phyloP scores from a whole-genome alignment of 805 yeast genomes.

The Limtongozyma cylindracea region DNA sequence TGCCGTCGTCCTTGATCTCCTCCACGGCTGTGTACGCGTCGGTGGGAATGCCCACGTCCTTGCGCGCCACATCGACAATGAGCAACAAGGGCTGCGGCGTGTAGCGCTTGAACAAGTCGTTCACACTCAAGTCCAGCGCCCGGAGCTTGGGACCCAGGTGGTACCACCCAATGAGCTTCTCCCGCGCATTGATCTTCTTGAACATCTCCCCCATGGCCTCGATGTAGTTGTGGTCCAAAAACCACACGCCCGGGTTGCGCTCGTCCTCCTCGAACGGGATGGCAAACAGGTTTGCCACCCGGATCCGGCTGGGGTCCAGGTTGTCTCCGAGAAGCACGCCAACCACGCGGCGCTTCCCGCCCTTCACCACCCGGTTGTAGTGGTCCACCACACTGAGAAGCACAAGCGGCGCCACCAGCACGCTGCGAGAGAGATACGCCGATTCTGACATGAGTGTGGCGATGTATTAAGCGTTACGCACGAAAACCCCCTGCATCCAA shows the following conservation, averaged over 20 bases:
- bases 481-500: conserved; percentile 91
- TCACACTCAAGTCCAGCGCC: conserved; percentile 73
- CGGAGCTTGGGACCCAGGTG: conserved; percentile 90
- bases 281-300: conserved; percentile 83
- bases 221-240: conserved; percentile 85
- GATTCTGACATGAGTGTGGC: too few relatives aligned
- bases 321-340: conserved; percentile 86
- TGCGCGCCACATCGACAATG: conserved; percentile 78
- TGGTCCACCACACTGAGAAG: conserved; percentile 88
- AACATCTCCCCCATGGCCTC: conserved; percentile 97
- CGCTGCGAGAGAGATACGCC: too few relatives aligned
- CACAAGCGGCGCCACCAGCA: conserved; percentile 88
- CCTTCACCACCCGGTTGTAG: conserved; percentile 63
- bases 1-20: conserved; percentile 89
- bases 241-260: conserved; percentile 81
- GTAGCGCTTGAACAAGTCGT: conserved; percentile 67
- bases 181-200: conserved; percentile 92
- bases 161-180: conserved; percentile 95
- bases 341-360: conserved; percentile 54
- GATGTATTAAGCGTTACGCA: too few relatives aligned
- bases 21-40: conserved; percentile 87
- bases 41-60: conserved; percentile 77
- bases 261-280: conserved; percentile 97
- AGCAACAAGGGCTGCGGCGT: conserved; percentile 60
- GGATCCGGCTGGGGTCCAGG: conserved; percentile 19